Conservation (phyloP, 768 basidiomycete species). For the Thelephora ganbajun region DNA sequence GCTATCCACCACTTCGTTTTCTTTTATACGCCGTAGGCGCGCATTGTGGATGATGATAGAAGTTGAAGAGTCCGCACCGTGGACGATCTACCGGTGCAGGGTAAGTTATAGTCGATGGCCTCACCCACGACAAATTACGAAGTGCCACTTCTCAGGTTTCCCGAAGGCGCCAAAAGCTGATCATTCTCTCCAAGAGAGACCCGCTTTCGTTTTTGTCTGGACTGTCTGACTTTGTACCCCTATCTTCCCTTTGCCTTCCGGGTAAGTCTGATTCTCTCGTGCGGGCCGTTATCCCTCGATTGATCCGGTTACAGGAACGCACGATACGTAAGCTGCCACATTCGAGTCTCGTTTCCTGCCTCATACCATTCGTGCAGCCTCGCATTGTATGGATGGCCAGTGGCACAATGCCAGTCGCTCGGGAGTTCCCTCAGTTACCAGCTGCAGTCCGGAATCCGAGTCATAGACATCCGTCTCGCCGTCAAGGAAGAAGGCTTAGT, state of each 20-base stretch:
- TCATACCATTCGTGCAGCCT: slow-evolving; percentile 31
- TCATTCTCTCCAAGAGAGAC: slow-evolving; percentile 47
- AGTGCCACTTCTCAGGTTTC: slow-evolving; percentile 25
- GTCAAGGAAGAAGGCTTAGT: slow-evolving; percentile 49
- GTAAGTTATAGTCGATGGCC: slow-evolving; percentile 21
- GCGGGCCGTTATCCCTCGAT: slow-evolving; percentile 5
- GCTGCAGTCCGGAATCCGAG: slow-evolving; percentile 63
- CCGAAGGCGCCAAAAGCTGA: slow-evolving; percentile 28
- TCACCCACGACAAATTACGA: neutral
- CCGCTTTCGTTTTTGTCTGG: slow-evolving; percentile 41
- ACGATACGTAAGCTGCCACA: slow-evolving; percentile 42
- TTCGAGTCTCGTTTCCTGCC: neutral
- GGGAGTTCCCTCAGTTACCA: slow-evolving; percentile 51
- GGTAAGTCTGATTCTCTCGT: slow-evolving; percentile 29
- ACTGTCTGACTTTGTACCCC: slow-evolving; percentile 49
- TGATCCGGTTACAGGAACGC: slow-evolving; percentile 31
- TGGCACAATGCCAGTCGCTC: slow-evolving; percentile 75
- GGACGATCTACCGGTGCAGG: slow-evolving; percentile 41
- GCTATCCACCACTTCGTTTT: slow-evolving; percentile 4
- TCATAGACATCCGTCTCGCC: slow-evolving; percentile 70
- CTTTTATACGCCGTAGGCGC: slow-evolving; percentile 9
- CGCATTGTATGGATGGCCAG: slow-evolving; percentile 75
- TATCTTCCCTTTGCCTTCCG: slow-evolving; percentile 69
- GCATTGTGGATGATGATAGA: slow-evolving; percentile 32
- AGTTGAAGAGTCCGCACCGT: slow-evolving; percentile 32